Base-by-base conservation (phyloP, 495 filamentous ascomycete species). In the Aspergillus sclerotiicarbonarius region DNA sequence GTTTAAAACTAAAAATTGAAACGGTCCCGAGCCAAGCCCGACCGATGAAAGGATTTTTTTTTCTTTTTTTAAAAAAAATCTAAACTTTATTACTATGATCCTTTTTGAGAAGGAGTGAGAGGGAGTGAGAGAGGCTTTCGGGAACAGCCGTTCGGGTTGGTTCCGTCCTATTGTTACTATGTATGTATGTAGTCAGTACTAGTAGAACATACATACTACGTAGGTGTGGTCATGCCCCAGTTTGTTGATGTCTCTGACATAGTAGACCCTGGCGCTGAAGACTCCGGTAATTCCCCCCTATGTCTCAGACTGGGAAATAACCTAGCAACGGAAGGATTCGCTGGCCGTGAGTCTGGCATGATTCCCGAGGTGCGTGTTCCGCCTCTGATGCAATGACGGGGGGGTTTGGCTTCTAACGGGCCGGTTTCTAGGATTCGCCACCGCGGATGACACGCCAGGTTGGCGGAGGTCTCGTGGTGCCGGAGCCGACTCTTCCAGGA, bases 341-440 rank as follows among this genome's bases (percentile, higher is more conserved):
- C 5, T 25, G 25, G 25, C 25, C 25, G 2, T 15, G 9, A 37
- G 5, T 41, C 37, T n/a, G 9, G 37, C 37, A 41, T 41, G 37
- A 41, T 41, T 12, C 25, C 25, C 25, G 25, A 25, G 25, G 25
- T 25, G 25, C 25, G 25, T 25, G 25, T 25, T 25, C 16, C 25
- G 47, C 47, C 25, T n/a, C 13, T 50, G 47, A 50, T 50, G 47
- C 47, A 50, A 50, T 50, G 2, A 29, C 21, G 21, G 8, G 8
- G 25, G 25, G 25, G 21, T 49, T 49, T 18, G 8, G 21, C 16
- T 21, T 20, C 20, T 12, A 30, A 49, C 20, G 19, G 21, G 46
- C 25, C 47, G 12, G 47, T 21, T 50, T 31, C 21, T 31, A 25
- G 29, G 31, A 31, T 30, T 47, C 31, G 47, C 47, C 47, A 50